Evolutionary conservation across 208 protist species (phyloP).

Genomic region (Trypanosoma vivax): DNA sequence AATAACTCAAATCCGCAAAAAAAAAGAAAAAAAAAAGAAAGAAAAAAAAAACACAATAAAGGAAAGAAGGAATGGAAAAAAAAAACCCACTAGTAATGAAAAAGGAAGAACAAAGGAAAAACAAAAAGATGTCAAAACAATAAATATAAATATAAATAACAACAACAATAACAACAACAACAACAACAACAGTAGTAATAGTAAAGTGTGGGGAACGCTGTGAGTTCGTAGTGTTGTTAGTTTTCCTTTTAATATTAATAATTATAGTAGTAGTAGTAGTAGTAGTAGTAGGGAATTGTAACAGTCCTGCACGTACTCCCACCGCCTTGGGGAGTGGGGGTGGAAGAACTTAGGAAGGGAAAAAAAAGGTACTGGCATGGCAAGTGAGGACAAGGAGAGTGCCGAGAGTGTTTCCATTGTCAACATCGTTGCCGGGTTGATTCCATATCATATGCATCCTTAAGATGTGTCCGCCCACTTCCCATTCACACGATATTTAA

Average conservation of each 20-base stretch:
- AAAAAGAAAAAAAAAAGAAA: conserved; percentile 12
- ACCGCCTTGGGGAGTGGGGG: too few species aligned
- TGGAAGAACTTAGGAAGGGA: too few species aligned
- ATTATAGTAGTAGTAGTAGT: too few species aligned
- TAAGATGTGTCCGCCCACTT: too few species aligned
- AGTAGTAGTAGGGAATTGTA: too few species aligned
- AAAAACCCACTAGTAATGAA: conserved; percentile 2
- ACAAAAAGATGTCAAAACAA: conserved; percentile 13
- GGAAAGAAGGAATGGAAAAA: conserved; percentile 12
- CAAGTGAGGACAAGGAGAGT: too few species aligned
- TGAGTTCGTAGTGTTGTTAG: neutral
- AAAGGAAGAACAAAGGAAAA: neutral
- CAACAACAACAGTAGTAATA: conserved; percentile 9
- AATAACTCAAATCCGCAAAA: neutral
- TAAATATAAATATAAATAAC: conserved; percentile 10
- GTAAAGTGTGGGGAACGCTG: conserved; percentile 6
- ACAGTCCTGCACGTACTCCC: too few species aligned
- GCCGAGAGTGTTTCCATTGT: too few species aligned
- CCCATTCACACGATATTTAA: too few species aligned
- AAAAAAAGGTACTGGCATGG: too few species aligned
- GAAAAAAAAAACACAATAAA: conserved; percentile 2
- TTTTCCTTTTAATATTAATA: neutral
- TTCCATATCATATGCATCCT: too few species aligned
- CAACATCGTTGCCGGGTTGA: too few species aligned
- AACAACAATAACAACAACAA: conserved; percentile 11